A percentile compares a stretch with the other conserved stretches of the same genome.
Evolutionary conservation across 768 basidiomycete genomes (phyloP).

Genomic region (Pleurotus cornucopiae): DNA sequence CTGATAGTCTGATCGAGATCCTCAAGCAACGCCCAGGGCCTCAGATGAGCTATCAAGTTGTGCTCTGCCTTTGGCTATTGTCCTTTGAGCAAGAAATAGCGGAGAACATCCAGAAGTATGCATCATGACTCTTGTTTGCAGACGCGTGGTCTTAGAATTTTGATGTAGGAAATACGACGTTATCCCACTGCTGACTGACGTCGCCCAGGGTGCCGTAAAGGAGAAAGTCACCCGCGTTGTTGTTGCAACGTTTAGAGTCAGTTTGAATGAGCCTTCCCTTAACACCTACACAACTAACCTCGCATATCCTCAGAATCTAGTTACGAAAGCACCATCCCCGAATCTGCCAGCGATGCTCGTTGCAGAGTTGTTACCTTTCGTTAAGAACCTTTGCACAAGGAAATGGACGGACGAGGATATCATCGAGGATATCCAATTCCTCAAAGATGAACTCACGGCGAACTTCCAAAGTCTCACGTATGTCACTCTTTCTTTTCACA

Average conservation of each 20-base stretch:
- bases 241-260: constrained; percentile 84
- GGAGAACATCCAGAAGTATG: constrained; percentile 82
- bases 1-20: constrained; percentile 71
- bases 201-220: constrained; percentile 88
- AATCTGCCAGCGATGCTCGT: constrained; percentile 94
- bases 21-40: constrained; percentile 78
- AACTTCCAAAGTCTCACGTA: constrained; percentile 91
- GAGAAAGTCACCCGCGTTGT: constrained; percentile 96
- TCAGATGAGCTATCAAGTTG: constrained; percentile 94
- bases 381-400: constrained; percentile 74
- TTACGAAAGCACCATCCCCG: constrained; percentile 80
- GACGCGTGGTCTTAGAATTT: too few species aligned
- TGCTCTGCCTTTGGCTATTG: constrained; percentile 90
- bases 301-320: constrained; percentile 61
- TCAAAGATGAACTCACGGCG: constrained; percentile 79
- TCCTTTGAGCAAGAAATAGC: constrained; percentile 88
- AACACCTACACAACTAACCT: too few species aligned
- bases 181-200: constrained; percentile 76
- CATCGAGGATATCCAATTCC: constrained; percentile 84
- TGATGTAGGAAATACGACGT: constrained; percentile 77
- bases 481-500: constrained; percentile 19
- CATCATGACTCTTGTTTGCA: constrained; percentile 9
- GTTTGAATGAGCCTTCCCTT: neutral
- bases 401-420: constrained; percentile 98
- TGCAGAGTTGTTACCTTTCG: constrained; percentile 79